Evolutionary conservation across 2,329 filamentous ascomycete species (phyloP).

Genomic region (Apiospora aurea): DNA sequence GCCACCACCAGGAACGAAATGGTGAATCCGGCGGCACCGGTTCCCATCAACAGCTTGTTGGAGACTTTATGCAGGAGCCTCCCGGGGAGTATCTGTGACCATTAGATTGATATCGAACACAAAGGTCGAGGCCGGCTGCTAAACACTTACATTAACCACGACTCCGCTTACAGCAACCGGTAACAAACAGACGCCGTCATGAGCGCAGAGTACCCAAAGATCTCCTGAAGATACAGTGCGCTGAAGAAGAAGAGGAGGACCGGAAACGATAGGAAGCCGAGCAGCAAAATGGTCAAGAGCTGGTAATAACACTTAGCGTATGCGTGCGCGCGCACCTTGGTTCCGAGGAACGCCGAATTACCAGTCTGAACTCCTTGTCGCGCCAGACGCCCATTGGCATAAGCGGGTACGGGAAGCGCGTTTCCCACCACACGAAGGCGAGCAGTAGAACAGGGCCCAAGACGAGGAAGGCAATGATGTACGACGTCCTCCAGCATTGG

Average conservation of each 20-base stretch:
- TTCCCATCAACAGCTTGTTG: conserved; percentile 67
- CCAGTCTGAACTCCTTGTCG: conserved; percentile 70
- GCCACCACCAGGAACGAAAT: conserved; percentile 58
- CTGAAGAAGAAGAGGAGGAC: conserved; percentile 69
- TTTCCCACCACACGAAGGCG: conserved; percentile 69
- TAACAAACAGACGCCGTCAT: conserved; percentile 68
- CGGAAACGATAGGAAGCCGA: conserved; percentile 70
- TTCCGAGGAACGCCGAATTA: conserved; percentile 41
- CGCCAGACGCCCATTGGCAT: conserved; percentile 64
- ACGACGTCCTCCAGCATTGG: conserved; percentile 67
- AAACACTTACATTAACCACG: conserved; percentile 59
- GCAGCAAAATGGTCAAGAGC: conserved; percentile 26
- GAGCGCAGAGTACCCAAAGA: conserved; percentile 60
- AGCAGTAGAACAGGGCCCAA: conserved; percentile 63
- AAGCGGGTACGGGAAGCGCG: conserved; percentile 54
- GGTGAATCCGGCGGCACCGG: conserved; percentile 50
- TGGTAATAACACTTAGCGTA: too few relatives aligned
- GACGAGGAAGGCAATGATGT: conserved; percentile 68
- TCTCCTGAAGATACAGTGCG: conserved; percentile 69
- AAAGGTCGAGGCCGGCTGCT: accelerated
- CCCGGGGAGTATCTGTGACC: conserved; percentile 53
- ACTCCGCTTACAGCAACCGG: conserved; percentile 71
- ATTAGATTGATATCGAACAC: background rate
- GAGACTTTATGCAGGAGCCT: conserved; percentile 68
- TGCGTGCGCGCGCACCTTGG: too few relatives aligned